Evolutionary conservation across 306 rosid species (phyloP), one percentile per base, ranked within the genome.

Genomic region (Prunus davidiana): DNA sequence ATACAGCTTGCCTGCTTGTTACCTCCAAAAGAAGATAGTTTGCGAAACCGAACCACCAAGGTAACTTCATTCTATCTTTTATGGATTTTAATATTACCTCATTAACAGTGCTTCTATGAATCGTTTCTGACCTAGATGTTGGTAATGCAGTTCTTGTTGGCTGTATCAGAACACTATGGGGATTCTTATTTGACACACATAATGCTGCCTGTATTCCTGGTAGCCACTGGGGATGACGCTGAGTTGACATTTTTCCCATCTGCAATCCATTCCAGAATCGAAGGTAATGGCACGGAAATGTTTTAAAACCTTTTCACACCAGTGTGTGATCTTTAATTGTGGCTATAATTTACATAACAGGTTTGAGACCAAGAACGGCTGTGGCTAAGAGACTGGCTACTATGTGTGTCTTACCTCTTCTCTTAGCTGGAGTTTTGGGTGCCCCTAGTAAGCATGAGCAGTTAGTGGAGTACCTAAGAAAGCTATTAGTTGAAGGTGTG

Each of bases 381-480:
- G 78, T 90, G 84, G 89, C 92, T 61, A 88, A 84, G 76, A 89
- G 93, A 88, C 91, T 95, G 14, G 89, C 96, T 61, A 87, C 91
- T 20, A 86, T 89, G 88, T 92, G 97, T 85, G 91, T 95, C 80
- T 81, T 92, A 41, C 99, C 99, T 20, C 90, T 95, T 82, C 86
- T 92, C 69, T 81, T 95, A 81, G 96, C 93, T 69, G 97, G 97
- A 81, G 92, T 95, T 82, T 85, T 95, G 82, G 90, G 97, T 79
- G 86, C 90, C 82, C 96, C 89, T 58, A 86, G 86, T 69, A 89
- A 92, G 84, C 88, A 58, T 3, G 87, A 88, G 67, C 80, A 87
- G 9, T 81, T 95, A 67, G 83, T 77, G 45, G 89, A 79, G 86
- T 91, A 89, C 81, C 87, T 95, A 83, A 90, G 94, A 84, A 95